Base-by-base conservation (phyloP, 1,139 yeast species). In the Kodamaea sp. region DNA sequence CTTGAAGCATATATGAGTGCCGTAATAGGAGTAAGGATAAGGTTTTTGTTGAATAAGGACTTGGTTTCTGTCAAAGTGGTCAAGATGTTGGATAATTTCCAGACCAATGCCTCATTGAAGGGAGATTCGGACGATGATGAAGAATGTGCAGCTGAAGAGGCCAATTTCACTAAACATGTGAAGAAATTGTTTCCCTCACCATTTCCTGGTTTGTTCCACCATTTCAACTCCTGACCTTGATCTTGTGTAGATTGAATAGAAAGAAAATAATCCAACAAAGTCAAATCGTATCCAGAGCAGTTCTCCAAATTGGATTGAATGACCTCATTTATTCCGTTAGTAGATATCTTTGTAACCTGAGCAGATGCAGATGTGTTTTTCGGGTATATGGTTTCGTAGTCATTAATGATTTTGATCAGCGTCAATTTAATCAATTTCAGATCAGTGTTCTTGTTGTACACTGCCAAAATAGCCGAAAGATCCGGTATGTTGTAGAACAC, bases 201-300 rank as follows among this genome's bases (percentile, higher is more conserved):
- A 10, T 22, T 9, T 4, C 69, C 58, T 16, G 70, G 57, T 42
- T 73, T 78, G 74, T 85, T 82, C 90, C 92, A 85, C 70, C 83
- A 83, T 37, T 65, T 65, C 30, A 66, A 51, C 24, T 64, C 70
- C 35, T 61, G 66, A 8, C 21, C 31, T 38, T 50, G 48, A 33
- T 51, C 68, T 35, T 57, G 48, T 44, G 61, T 61, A 19, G 73
- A 53, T 35, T 76, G 70, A 22, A 68, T 64, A 4, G 66, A 49
- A 23, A 73, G 53, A 47, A 59, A 63, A 38, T 58, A 65, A 42
- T 80, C 83, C 30, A 83, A 57, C 15, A 80, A 57, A 0, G 76
- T 66, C 44, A 82, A 59, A 39, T 81, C 84, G 26, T 73, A 61
- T 27, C 78, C 76, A 4, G 65, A 51, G 31, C 72, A 66, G 2